Conservation (phyloP, 257 asterid genomes). For the Cruciata laevipes region DNA sequence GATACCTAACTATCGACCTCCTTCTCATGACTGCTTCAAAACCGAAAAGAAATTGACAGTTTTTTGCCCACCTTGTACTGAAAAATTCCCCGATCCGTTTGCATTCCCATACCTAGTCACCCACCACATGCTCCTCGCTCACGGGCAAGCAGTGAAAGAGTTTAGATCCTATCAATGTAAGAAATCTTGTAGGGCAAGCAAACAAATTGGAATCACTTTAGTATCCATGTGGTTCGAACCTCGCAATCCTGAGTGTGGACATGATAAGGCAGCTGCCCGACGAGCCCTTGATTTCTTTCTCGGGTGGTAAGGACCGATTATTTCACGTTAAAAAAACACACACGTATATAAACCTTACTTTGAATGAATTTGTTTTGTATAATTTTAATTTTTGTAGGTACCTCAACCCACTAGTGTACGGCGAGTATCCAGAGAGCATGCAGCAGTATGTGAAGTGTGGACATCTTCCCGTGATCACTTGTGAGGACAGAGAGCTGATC, state of each 20-base stretch:
- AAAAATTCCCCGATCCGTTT: background rate
- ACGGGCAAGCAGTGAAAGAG: background rate
- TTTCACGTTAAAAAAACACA: too few species aligned
- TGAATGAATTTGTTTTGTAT: too few species aligned
- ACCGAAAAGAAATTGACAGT: background rate
- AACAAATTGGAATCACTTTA: background rate
- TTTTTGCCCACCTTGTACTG: background rate
- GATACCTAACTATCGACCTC: background rate
- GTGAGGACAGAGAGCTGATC: background rate
- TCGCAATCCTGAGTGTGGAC: background rate
- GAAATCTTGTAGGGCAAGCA: background rate
- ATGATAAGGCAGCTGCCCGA: constrained; percentile 1
- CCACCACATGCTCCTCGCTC: background rate
- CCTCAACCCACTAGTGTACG: background rate
- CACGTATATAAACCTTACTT: too few species aligned
- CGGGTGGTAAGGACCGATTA: too few species aligned
- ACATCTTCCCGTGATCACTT: background rate
- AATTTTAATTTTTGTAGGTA: background rate
- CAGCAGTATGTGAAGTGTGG: background rate
- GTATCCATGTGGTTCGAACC: constrained; percentile 6
- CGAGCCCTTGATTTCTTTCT: background rate
- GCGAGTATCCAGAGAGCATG: background rate
- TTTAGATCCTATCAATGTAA: background rate
- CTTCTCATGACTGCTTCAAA: background rate
- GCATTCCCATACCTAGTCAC: background rate